Conservation (phyloP, 2,329 filamentous ascomycete species). For the Paracorniculantispora psalliotae region DNA sequence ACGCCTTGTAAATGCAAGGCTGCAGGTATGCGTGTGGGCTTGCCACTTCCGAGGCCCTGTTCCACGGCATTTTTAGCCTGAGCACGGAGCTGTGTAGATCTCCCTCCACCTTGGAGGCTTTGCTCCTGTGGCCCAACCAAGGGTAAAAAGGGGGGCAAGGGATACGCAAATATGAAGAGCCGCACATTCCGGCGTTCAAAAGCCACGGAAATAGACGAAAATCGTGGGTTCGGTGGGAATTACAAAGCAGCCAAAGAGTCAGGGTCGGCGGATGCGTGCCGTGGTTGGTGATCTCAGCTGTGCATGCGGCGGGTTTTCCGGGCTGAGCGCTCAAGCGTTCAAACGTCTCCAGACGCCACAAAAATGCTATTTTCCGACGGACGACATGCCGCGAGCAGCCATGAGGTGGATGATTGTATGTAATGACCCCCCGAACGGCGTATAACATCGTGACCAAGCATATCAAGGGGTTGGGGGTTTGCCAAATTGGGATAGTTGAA, state of each 20-base stretch:
- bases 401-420: neutral
- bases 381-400: neutral
- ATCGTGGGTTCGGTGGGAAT: neutral
- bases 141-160: neutral
- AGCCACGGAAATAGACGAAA: neutral
- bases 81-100: constrained; percentile 2
- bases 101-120: neutral
- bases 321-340: too few species aligned
- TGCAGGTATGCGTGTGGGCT: neutral
- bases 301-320: too few species aligned
- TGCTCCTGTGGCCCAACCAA: neutral
- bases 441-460: neutral
- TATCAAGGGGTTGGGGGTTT: neutral
- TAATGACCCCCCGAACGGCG: neutral
- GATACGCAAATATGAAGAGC: constrained; percentile 4
- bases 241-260: neutral
- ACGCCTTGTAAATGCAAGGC: neutral
- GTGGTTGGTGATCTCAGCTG: too few species aligned
- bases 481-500: neutral
- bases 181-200: neutral
- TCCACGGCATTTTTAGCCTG: neutral
- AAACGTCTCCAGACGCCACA: neutral
- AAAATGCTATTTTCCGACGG: neutral
- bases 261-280: neutral
- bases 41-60: neutral